Percentiles rank a stretch among this genome's conserved stretches.
phyloP scores from a whole-genome alignment of 1,284 basidiomycete genomes.

The Apiotrichum laibachii region DNA sequence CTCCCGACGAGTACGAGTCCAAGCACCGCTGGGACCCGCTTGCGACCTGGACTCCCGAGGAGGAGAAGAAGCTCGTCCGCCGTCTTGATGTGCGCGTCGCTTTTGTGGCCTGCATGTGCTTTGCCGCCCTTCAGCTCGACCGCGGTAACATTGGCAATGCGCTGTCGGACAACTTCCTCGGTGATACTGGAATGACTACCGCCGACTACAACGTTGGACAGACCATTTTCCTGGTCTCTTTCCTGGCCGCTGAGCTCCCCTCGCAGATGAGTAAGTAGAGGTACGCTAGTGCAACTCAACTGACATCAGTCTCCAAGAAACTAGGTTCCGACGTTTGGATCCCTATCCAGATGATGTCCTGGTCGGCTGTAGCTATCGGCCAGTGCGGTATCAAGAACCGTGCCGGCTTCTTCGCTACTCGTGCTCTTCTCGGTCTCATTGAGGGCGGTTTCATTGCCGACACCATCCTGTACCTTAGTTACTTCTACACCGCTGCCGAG shows the following conservation, averaged over 20 bases:
- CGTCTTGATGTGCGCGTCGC: slow-evolving; percentile 35
- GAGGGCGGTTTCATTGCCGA: slow-evolving; percentile 53
- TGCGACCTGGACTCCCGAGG: slow-evolving; percentile 47
- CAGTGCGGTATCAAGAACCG: slow-evolving; percentile 35
- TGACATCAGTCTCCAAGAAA: slow-evolving; percentile 41
- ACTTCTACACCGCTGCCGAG: slow-evolving; percentile 47
- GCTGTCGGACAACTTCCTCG: slow-evolving; percentile 48
- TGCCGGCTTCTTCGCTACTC: slow-evolving; percentile 40
- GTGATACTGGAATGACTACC: slow-evolving; percentile 45
- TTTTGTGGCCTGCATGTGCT: slow-evolving; percentile 39
- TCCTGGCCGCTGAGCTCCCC: slow-evolving; percentile 47
- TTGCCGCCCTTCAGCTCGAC: slow-evolving; percentile 41
- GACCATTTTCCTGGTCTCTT: slow-evolving; percentile 41
- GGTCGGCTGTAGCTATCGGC: slow-evolving; percentile 40
- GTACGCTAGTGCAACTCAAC: neutral
- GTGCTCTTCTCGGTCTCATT: slow-evolving; percentile 39
- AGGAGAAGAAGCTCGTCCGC: slow-evolving; percentile 39
- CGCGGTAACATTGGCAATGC: slow-evolving; percentile 41
- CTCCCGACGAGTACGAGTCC: slow-evolving; percentile 41
- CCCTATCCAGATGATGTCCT: slow-evolving; percentile 47
- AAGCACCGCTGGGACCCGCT: slow-evolving; percentile 47
- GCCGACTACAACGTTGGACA: slow-evolving; percentile 48
- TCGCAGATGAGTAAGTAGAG: slow-evolving; percentile 35
- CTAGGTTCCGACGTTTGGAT: slow-evolving; percentile 51
- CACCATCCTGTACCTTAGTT: slow-evolving; percentile 49